Percentiles rank a stretch among this genome's conserved stretches.
These are phyloP conservation scores for Microbotryum violaceum DNA, from an alignment of 1,284 basidiomycete genomes.

Conservation along the genomic window DNA sequence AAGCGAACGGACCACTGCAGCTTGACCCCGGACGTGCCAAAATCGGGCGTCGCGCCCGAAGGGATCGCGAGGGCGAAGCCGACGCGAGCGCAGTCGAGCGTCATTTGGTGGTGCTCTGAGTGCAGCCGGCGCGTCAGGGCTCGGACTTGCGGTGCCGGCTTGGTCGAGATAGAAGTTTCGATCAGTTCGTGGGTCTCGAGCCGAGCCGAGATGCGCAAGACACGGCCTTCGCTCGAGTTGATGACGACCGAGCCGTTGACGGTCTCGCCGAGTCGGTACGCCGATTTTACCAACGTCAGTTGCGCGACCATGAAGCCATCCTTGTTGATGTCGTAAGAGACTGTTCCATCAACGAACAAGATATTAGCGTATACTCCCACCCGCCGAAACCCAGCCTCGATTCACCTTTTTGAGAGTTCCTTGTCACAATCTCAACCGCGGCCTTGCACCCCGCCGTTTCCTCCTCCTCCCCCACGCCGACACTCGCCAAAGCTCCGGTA, in stretches of 20 bases:
- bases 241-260: slow-evolving; percentile 78
- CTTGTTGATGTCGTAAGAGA: slow-evolving; percentile 86
- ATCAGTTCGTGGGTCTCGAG: slow-evolving; percentile 78
- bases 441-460: slow-evolving; percentile 66
- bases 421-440: slow-evolving; percentile 80
- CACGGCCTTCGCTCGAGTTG: slow-evolving; percentile 56
- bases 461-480: slow-evolving; percentile 46
- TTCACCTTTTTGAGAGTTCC: slow-evolving; percentile 77
- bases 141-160: slow-evolving; percentile 40
- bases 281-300: slow-evolving; percentile 80
- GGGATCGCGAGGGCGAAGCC: slow-evolving; percentile 84
- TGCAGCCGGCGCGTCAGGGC: slow-evolving; percentile 55
- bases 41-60: slow-evolving; percentile 74
- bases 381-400: not conserved
- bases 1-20: slow-evolving; percentile 77
- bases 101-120: slow-evolving; percentile 72
- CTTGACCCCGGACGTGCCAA: slow-evolving; percentile 56
- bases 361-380: too few species aligned
- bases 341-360: slow-evolving; percentile 43
- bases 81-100: slow-evolving; percentile 60
- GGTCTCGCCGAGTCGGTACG: slow-evolving; percentile 81
- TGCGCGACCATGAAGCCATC: slow-evolving; percentile 78
- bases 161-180: slow-evolving; percentile 51
- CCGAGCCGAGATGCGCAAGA: slow-evolving; percentile 71
- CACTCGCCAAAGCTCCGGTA: not conserved